Base-by-base conservation (phyloP, 2,329 filamentous ascomycete genomes). In the Talaromyces verruculosus region DNA sequence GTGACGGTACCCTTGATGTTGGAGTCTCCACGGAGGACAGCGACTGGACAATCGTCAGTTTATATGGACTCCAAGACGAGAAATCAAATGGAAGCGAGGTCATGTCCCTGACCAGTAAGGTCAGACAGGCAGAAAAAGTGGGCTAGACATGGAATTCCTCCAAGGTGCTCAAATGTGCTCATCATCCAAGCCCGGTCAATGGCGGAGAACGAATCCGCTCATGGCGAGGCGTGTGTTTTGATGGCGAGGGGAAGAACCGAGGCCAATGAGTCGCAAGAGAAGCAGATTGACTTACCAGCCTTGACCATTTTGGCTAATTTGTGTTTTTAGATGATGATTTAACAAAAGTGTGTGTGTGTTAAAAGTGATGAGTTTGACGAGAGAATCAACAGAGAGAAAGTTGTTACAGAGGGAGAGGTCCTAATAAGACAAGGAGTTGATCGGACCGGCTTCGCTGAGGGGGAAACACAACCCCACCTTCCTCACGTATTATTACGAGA, bases 21-120 rank as follows among this genome's bases (percentile, higher is more conserved):
- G 82, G 93, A 92, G 88, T 98, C 95, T 88, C 95, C 95, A 83
- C 95, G 94, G 86, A 99, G 84, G 81, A 97, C 92, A 84, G 91
- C 91, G 84, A 98, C 95, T 98, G 30, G 30, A 8, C 6, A 33
- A 33, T 33, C 30, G 30, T 33, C 30, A 33, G 30, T 30, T 30
- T 30, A 30, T 30, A 30, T 30, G 30, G 30, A 30, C 30, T 30
- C 30, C 30, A 30, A 30, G 30, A 30, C 30, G 30, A 30, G 30
- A 1, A 30, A 30, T 30, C 30, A 30, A 30, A 30, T 30, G 30
- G 30, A 30, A 30, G 8, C 30, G 30, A 30, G 30, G 30, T 30
- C 30, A 30, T 30, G 30, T 6, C 30, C 30, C 30, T 30, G 28
- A 30, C 28, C 28, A 30, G 5, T 30, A 30, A 30, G 28, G 28